phyloP scores from a whole-genome alignment of 2,329 filamentous ascomycete species.

The Paracorniculantispora psalliotae region DNA sequence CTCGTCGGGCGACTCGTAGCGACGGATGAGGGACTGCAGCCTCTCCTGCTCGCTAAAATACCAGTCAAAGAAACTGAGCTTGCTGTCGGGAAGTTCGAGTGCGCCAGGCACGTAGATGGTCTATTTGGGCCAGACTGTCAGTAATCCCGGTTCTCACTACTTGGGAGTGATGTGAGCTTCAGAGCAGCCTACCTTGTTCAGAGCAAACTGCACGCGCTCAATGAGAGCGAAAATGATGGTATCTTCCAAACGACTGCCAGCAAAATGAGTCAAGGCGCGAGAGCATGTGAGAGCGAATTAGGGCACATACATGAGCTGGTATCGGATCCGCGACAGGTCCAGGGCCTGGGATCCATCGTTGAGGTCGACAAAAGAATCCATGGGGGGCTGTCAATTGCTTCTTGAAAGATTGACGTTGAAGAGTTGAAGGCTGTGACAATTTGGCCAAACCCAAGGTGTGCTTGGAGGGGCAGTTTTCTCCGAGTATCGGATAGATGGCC shows the following conservation, averaged over 20 bases:
- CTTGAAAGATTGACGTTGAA: not conserved
- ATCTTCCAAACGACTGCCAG: conserved; percentile 80
- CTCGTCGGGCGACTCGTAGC: conserved; percentile 94
- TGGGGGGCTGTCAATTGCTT: conserved; percentile 35
- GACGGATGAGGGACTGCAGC: conserved; percentile 86
- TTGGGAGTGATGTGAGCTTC: not conserved
- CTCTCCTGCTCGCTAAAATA: conserved; percentile 85
- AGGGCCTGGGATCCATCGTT: conserved; percentile 79
- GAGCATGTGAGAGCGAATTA: not conserved
- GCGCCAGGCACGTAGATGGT: conserved; percentile 80
- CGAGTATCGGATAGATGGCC: conserved; percentile 1
- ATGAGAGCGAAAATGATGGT: conserved; percentile 97
- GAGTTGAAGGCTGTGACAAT: not conserved
- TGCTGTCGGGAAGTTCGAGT: conserved; percentile 67
- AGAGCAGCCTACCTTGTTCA: conserved; percentile 53
- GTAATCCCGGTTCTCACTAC: not conserved
- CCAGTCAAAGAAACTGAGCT: conserved; percentile 88
- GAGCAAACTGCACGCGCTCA: conserved; percentile 93
- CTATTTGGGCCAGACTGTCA: conserved; percentile 21
- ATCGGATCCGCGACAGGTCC: conserved; percentile 87
- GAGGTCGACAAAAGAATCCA: conserved; percentile 89
- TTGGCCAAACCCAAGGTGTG: not conserved
- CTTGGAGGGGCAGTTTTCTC: conserved; percentile 12
- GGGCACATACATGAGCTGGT: conserved; percentile 79
- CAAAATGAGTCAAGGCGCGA: conserved; percentile 6